These are phyloP conservation scores for Otatea glauca DNA, from an alignment of 176 grass and related monocot species.

Conservation along the genomic window DNA sequence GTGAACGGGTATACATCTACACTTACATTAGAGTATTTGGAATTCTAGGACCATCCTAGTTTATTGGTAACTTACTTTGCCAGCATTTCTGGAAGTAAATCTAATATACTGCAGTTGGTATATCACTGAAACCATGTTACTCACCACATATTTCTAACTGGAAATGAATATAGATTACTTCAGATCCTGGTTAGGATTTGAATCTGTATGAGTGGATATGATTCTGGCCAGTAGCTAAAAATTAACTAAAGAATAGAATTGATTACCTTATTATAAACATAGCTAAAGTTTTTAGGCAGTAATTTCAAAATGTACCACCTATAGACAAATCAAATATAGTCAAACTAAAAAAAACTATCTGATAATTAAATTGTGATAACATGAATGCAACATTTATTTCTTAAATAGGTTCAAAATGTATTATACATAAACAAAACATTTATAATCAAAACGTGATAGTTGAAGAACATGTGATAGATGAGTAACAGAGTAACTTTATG, in stretches of 20 bases:
- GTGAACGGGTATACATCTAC: slow-evolving; percentile 81
- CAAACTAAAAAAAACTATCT: background rate
- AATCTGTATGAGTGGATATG: background rate
- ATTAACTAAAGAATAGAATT: background rate
- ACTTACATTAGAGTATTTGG: slow-evolving; percentile 21
- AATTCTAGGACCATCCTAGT: slow-evolving; percentile 12
- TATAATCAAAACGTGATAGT: background rate
- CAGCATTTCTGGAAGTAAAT: slow-evolving; percentile 18
- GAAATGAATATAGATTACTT: slow-evolving; percentile 3
- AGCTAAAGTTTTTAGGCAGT: slow-evolving; percentile 15
- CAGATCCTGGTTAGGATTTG: slow-evolving; percentile 10
- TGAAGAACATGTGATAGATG: background rate
- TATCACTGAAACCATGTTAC: slow-evolving; percentile 30
- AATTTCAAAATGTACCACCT: background rate
- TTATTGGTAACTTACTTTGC: slow-evolving; percentile 14
- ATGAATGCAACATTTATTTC: background rate
- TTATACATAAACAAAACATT: background rate
- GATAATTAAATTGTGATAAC: background rate
- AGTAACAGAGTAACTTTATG: background rate
- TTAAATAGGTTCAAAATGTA: background rate
- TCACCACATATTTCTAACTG: slow-evolving; percentile 7
- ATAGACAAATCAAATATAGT: background rate
- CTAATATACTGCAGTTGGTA: slow-evolving; percentile 4
- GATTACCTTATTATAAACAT: background rate
- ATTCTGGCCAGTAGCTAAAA: background rate